phyloP scores from a whole-genome alignment of 805 yeast species.

The Lipomyces starkeyi region DNA sequence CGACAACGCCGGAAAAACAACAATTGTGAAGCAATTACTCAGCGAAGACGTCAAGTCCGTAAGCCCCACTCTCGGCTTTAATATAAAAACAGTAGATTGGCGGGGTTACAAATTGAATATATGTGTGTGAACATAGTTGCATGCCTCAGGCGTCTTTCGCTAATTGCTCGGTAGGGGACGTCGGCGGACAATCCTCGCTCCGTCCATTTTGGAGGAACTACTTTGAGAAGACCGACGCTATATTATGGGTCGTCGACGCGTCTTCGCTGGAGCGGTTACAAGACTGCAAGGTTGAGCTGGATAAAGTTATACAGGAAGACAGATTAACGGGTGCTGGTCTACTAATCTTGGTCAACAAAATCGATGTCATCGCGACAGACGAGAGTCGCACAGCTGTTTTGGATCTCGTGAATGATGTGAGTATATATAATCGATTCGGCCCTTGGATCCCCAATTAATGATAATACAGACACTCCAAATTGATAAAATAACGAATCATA shows the following conservation, averaged over 20 bases:
- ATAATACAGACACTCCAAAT: slow-evolving; percentile 44
- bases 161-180: slow-evolving; percentile 63
- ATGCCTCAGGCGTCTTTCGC: not conserved
- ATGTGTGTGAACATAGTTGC: slow-evolving; percentile 37
- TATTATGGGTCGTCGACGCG: slow-evolving; percentile 87
- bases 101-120: slow-evolving; percentile 44
- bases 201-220: slow-evolving; percentile 94
- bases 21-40: slow-evolving; percentile 68
- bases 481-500: slow-evolving; percentile 48
- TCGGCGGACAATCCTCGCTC: slow-evolving; percentile 86
- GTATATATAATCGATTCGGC: not conserved
- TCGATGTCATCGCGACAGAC: slow-evolving; percentile 57
- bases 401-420: slow-evolving; percentile 19
- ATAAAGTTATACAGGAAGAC: slow-evolving; percentile 67
- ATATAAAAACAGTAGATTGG: slow-evolving; percentile 65
- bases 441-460: not conserved
- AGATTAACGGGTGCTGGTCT: slow-evolving; percentile 71
- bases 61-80: slow-evolving; percentile 91
- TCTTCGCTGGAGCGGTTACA: slow-evolving; percentile 61
- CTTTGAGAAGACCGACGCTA: slow-evolving; percentile 77
- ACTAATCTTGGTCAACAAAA: slow-evolving; percentile 74
- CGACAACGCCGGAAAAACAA: slow-evolving; percentile 91
- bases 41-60: slow-evolving; percentile 59
- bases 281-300: slow-evolving; percentile 71
- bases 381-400: slow-evolving; percentile 30